Evolutionary conservation across 176 grass and related monocot genomes (phyloP).

Genomic region (Oryza meridionalis): DNA sequence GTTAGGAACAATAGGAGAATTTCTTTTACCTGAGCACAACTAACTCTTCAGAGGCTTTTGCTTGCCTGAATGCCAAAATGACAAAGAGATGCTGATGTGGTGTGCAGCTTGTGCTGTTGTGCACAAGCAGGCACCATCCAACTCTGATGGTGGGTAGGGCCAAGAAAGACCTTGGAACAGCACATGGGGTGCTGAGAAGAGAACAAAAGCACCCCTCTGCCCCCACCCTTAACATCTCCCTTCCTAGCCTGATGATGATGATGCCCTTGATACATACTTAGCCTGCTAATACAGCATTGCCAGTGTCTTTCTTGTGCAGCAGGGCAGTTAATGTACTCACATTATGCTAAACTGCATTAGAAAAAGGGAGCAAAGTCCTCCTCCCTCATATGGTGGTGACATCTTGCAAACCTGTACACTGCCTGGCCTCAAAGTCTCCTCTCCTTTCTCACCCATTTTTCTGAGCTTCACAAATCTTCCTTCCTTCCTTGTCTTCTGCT

Average conservation of each 20-base stretch:
- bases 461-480: neutral
- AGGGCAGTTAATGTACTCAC: constrained; percentile 33
- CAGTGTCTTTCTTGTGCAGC: neutral
- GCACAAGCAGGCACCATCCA: neutral
- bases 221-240: neutral
- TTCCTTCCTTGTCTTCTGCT: neutral
- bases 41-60: neutral
- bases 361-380: neutral
- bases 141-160: constrained; percentile 14
- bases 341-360: constrained; percentile 30
- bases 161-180: neutral
- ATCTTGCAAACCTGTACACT: neutral
- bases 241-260: too few species aligned
- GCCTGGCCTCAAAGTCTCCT: constrained; percentile 3
- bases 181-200: constrained; percentile 61
- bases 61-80: constrained; percentile 34
- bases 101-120: neutral
- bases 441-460: neutral
- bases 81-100: constrained; percentile 32
- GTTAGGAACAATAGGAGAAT: neutral
- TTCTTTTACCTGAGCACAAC: constrained; percentile 35
- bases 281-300: constrained; percentile 4
- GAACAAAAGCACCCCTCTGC: constrained; percentile 10
- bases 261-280: neutral
- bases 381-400: neutral